phyloP scores from a whole-genome alignment of 352 stramenopile genomes.

The Globisporangium radiosum region DNA sequence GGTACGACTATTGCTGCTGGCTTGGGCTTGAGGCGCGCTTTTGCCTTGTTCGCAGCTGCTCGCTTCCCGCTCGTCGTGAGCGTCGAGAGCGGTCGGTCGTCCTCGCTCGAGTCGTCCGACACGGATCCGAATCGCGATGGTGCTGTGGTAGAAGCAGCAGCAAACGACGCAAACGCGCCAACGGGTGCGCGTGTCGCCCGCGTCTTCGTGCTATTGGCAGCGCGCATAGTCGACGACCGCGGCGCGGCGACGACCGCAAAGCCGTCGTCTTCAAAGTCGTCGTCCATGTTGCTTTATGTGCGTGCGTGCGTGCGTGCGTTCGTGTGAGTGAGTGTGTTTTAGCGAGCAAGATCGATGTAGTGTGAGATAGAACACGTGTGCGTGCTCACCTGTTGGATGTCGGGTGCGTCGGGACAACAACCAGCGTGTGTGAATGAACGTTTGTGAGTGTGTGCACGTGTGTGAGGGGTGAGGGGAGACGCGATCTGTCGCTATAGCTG shows the following conservation, averaged over 20 bases:
- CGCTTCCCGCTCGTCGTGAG: background rate
- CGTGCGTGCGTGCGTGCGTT: background rate
- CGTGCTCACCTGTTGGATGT: too few relatives aligned
- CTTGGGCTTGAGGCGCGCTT: background rate
- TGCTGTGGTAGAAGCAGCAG: background rate
- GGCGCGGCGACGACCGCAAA: constrained; percentile 9
- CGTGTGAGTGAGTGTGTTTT: background rate
- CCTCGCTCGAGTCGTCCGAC: constrained; percentile 6
- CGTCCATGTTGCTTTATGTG: constrained; percentile 3
- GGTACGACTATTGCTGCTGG: constrained; percentile 2
- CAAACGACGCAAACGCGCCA: background rate
- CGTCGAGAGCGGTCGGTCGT: constrained; percentile 8
- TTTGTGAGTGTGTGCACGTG: too few relatives aligned
- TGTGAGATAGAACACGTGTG: too few relatives aligned
- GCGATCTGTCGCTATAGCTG: too few relatives aligned
- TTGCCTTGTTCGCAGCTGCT: background rate
- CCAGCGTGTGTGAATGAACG: too few relatives aligned
- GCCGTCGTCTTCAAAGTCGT: constrained; percentile 12
- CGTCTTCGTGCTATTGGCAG: background rate
- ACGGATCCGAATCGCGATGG: background rate
- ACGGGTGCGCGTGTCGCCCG: background rate
- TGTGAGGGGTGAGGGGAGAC: too few relatives aligned
- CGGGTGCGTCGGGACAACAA: too few relatives aligned
- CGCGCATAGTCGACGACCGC: background rate
- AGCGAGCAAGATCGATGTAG: too few relatives aligned